phyloP scores from a whole-genome alignment of 2,329 filamentous ascomycete genomes.

The Exophiala viscosa region DNA sequence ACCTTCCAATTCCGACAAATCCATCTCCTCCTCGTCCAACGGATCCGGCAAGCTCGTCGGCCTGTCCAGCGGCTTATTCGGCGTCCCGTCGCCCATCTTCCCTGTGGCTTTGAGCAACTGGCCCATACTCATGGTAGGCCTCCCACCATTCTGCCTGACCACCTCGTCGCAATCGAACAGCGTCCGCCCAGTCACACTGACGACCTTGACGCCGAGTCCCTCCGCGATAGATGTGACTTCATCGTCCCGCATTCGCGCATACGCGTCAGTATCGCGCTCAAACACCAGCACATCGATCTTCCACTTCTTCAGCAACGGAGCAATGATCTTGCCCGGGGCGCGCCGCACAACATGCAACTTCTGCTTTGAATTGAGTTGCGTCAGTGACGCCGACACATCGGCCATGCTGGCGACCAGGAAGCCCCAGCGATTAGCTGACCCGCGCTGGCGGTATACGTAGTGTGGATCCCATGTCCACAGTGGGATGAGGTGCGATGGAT shows the following conservation, averaged over 20 bases:
- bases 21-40: slow-evolving; percentile 50
- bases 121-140: slow-evolving; percentile 70
- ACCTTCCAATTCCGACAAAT: slow-evolving; percentile 40
- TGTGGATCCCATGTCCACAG: slow-evolving; percentile 80
- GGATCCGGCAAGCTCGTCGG: slow-evolving; percentile 62
- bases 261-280: slow-evolving; percentile 74
- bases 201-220: slow-evolving; percentile 63
- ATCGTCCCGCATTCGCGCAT: slow-evolving; percentile 62
- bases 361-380: slow-evolving; percentile 65
- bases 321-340: slow-evolving; percentile 65
- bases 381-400: slow-evolving; percentile 63
- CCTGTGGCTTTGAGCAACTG: slow-evolving; percentile 62
- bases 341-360: slow-evolving; percentile 65
- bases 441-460: slow-evolving; percentile 69
- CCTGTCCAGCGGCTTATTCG: slow-evolving; percentile 58
- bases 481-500: slow-evolving; percentile 66
- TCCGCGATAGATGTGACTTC: slow-evolving; percentile 57
- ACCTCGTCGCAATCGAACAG: slow-evolving; percentile 71
- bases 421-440: slow-evolving; percentile 70
- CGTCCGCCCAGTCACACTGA: slow-evolving; percentile 61
- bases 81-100: slow-evolving; percentile 48
- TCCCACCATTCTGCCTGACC: slow-evolving; percentile 61
- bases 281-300: slow-evolving; percentile 72
- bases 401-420: slow-evolving; percentile 70
- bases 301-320: slow-evolving; percentile 71